Evolutionary conservation across 129 eudicot genomes (phyloP).

Genomic region (Artemisia tridentata): DNA sequence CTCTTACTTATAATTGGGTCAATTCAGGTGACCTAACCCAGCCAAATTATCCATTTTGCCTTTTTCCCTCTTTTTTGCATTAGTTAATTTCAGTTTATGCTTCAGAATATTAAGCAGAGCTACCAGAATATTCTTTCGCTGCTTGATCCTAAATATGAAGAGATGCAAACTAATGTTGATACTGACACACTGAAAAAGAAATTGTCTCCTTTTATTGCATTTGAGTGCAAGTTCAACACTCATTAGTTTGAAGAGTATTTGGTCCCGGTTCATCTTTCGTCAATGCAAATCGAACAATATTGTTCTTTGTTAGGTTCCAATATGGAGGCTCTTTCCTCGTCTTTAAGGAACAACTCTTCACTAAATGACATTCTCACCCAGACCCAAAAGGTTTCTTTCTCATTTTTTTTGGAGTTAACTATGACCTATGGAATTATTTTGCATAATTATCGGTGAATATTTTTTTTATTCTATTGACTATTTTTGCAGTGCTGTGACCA

Average conservation of each 20-base stretch:
- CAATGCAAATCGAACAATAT: constrained; percentile 58
- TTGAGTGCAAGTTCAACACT: constrained; percentile 28
- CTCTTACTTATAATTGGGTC: too few species aligned
- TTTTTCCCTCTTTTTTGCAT: neutral
- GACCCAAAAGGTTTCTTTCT: constrained; percentile 46
- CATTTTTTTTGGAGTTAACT: neutral
- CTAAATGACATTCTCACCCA: constrained; percentile 48
- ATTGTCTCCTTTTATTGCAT: constrained; percentile 37
- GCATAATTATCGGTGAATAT: neutral
- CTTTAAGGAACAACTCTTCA: constrained; percentile 25
- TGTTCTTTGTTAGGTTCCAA: constrained; percentile 36
- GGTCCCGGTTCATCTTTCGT: constrained; percentile 64
- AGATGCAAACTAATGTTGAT: constrained; percentile 5
- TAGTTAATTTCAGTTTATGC: constrained; percentile 1
- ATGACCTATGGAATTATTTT: neutral
- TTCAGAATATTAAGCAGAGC: constrained; percentile 22
- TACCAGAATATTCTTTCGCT: constrained; percentile 31
- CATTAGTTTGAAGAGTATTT: constrained; percentile 50
- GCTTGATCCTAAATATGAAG: constrained; percentile 34
- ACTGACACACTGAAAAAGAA: constrained; percentile 24
- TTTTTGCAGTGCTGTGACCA: constrained; percentile 10
- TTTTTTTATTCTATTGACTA: neutral
- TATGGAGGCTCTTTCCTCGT: constrained; percentile 39
- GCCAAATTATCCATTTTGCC: neutral
- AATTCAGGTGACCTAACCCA: too few species aligned